Base-by-base conservation (phyloP, 2,329 filamentous ascomycete genomes). In the Apiospora aurea region DNA sequence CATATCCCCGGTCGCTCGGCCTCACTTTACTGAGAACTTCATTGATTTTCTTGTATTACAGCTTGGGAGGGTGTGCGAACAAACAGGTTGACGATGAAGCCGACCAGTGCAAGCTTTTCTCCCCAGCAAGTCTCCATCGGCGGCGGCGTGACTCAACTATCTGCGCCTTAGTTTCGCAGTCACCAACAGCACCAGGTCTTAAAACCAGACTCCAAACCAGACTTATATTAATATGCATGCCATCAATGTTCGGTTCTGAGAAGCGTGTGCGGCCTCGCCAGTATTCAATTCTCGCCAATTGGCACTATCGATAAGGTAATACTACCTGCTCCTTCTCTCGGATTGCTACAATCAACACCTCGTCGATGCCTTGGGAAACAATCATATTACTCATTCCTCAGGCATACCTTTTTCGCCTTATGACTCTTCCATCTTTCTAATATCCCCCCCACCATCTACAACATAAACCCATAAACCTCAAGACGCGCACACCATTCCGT, bases 91-190 rank as follows among this genome's bases (percentile, higher is more conserved):
- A 24, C 14, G 8, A 38, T 29, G 14, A 53, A 53, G 51, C 51
- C 24, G 14, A 29, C 51, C 24, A 13, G 51, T 53, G 14, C 51
- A 16, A 16, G 51, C 11, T 53, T 16, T 53, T 53, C 24, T 26
- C 24, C 26, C 51, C 18, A 34, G 26, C 51, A 16, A 57, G 13
- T 16, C 14, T 57, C 26, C 26, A 1, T 29, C 26, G 26, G 26
- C 26, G n/a, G n/a, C 57, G 57, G 57, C 34, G 57, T 41, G 57
- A 64, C 57, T 64, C 57, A 64, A 64, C 29, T n/a, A 18, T 13
- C 10, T n/a, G 3, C 21, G n/a, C 21, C 57, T 41, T 64, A n/a
- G 18, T 24, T 6, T 3, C 34, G n/a, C 13, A 16, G 11, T 29
- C 51, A 7, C 18, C 34, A 41, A 13, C 57, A 13, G 8, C 34